Evolutionary conservation across 129 eudicot genomes (phyloP).

Genomic region (Centella asiatica): DNA sequence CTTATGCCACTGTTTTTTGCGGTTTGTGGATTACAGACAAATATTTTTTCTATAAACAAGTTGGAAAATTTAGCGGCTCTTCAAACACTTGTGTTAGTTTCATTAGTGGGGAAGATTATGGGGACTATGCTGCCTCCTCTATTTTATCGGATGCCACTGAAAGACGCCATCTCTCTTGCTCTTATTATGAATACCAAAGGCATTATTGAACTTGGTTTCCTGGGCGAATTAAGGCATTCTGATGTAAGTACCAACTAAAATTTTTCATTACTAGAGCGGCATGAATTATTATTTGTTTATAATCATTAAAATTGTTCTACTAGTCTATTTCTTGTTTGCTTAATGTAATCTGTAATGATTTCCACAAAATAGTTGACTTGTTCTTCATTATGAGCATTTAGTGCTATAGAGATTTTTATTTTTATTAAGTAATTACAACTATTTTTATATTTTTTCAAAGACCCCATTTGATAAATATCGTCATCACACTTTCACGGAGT

Average conservation of each 20-base stretch:
- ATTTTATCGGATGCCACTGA: slow-evolving; percentile 28
- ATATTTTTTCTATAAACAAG: slow-evolving; percentile 19
- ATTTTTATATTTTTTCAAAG: too few species aligned
- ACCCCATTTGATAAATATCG: too few species aligned
- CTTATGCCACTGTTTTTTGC: slow-evolving; percentile 41
- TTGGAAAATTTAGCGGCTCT: slow-evolving; percentile 24
- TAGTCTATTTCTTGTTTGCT: too few species aligned
- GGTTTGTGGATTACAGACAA: slow-evolving; percentile 21
- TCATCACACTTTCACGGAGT: too few species aligned
- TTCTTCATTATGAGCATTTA: too few species aligned
- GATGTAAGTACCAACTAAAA: slow-evolving; percentile 18
- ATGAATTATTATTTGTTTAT: too few species aligned
- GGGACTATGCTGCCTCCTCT: slow-evolving; percentile 36
- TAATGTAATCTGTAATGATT: too few species aligned
- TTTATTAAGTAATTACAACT: too few species aligned
- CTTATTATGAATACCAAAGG: slow-evolving; percentile 48
- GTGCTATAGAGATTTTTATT: too few species aligned
- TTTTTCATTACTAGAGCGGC: not conserved
- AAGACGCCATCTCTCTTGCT: slow-evolving; percentile 43
- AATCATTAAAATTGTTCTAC: too few species aligned
- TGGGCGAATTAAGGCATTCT: slow-evolving; percentile 13
- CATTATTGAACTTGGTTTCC: slow-evolving; percentile 31
- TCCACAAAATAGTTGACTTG: too few species aligned
- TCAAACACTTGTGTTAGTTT: slow-evolving; percentile 26
- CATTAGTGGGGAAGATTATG: slow-evolving; percentile 31